phyloP scores from a whole-genome alignment of 2,329 filamentous ascomycete genomes.

The Alternaria sp. region DNA sequence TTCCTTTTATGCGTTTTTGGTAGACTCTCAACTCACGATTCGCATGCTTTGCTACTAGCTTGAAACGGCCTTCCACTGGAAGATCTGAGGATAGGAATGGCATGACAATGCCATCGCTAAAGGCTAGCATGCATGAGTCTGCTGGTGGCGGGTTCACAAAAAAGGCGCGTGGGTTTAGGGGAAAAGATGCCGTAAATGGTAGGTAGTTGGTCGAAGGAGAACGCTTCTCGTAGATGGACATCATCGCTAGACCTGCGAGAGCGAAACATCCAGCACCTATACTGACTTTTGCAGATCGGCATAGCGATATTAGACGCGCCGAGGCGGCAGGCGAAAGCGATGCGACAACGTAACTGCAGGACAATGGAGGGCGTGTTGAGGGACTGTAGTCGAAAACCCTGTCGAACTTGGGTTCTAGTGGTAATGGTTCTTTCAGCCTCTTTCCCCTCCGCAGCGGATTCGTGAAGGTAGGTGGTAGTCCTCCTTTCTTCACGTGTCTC shows the following conservation, averaged over 20 bases:
- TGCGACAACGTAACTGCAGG: slow-evolving; percentile 45
- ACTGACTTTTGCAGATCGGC: slow-evolving; percentile 50
- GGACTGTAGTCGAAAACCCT: slow-evolving; percentile 52
- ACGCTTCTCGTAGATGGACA: slow-evolving; percentile 53
- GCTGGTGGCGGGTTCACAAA: slow-evolving; percentile 51
- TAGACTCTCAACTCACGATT: slow-evolving; percentile 56
- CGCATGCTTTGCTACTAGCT: slow-evolving; percentile 52
- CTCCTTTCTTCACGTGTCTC: slow-evolving; percentile 53
- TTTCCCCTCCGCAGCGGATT: slow-evolving; percentile 53
- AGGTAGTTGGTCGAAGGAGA: slow-evolving; percentile 35
- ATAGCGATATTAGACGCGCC: slow-evolving; percentile 50
- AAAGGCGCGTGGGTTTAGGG: slow-evolving; percentile 57
- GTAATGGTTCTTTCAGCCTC: slow-evolving; percentile 23
- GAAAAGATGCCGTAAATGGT: slow-evolving; percentile 58
- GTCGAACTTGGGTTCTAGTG: slow-evolving; percentile 45
- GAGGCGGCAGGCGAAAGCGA: slow-evolving; percentile 47
- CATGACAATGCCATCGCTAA: slow-evolving; percentile 58
- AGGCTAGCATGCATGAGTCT: slow-evolving; percentile 59
- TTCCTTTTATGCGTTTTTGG: slow-evolving; percentile 53
- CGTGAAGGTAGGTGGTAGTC: slow-evolving; percentile 52
- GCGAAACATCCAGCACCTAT: slow-evolving; percentile 59
- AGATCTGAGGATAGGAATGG: slow-evolving; percentile 53
- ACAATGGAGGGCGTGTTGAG: slow-evolving; percentile 47
- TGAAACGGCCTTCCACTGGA: slow-evolving; percentile 50
- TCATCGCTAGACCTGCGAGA: slow-evolving; percentile 57